These are phyloP conservation scores for Citrus medica DNA, from an alignment of 345 rosid species.

Conservation along the genomic window DNA sequence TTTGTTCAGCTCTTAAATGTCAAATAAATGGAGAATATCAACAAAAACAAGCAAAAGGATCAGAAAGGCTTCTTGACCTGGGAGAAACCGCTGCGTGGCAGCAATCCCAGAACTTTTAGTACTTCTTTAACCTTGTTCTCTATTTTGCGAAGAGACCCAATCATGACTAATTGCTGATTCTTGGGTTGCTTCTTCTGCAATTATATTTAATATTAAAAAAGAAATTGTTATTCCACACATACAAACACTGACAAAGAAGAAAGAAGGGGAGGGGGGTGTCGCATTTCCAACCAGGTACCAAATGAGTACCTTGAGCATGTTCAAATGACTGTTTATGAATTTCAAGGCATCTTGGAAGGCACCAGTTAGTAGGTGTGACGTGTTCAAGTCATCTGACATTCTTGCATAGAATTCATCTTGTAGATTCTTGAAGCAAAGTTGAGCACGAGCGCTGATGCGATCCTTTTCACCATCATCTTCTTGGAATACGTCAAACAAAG, in stretches of 20 bases:
- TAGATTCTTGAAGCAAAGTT: conserved; percentile 33
- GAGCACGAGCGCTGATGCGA: too few relatives aligned
- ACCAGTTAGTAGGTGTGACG: conserved; percentile 73
- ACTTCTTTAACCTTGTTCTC: conserved; percentile 58
- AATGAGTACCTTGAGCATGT: conserved; percentile 57
- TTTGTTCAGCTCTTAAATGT: not conserved
- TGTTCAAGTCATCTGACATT: conserved; percentile 79
- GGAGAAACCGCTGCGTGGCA: conserved; percentile 38
- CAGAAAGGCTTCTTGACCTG: conserved; percentile 35
- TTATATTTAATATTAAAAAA: not conserved
- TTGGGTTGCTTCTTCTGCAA: conserved; percentile 75
- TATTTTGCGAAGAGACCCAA: conserved; percentile 57
- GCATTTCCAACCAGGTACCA: not conserved
- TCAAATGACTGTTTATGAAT: conserved; percentile 55
- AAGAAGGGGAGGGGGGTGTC: not conserved
- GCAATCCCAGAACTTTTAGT: conserved; percentile 61
- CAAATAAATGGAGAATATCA: not conserved
- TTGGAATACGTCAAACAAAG: too few relatives aligned
- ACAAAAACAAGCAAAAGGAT: not conserved
- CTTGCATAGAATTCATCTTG: conserved; percentile 56
- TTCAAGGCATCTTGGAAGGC: conserved; percentile 79
- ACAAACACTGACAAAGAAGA: not conserved
- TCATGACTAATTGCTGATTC: conserved; percentile 46
- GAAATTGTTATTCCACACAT: not conserved
- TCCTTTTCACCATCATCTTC: too few relatives aligned